Conservation (phyloP, 2,329 filamentous ascomycete species). For the Talaromyces pinophilus region DNA sequence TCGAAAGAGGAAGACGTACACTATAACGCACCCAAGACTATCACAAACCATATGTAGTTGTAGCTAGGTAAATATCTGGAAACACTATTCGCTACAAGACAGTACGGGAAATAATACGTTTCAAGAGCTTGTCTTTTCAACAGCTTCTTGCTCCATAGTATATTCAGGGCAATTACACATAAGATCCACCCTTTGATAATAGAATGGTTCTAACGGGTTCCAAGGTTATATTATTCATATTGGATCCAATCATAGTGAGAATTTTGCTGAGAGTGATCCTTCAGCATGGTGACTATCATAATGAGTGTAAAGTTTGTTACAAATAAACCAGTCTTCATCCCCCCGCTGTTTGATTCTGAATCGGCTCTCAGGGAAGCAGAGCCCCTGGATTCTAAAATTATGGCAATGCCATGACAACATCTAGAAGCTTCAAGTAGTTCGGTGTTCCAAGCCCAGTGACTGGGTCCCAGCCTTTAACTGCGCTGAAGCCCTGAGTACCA, state of each 20-base stretch:
- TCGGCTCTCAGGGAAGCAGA: background rate
- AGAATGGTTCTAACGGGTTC: background rate
- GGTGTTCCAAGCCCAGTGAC: constrained; percentile 38
- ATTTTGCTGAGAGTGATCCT: background rate
- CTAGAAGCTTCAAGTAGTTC: constrained; percentile 6
- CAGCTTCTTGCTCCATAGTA: background rate
- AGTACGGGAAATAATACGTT: background rate
- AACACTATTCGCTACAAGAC: background rate
- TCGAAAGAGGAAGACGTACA: background rate
- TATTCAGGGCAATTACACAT: background rate
- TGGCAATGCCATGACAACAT: constrained; percentile 9
- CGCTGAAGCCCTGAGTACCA: background rate
- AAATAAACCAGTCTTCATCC: background rate
- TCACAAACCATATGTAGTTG: background rate
- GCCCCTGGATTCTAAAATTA: background rate
- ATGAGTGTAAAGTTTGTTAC: background rate
- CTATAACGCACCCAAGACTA: background rate
- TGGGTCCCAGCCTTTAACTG: constrained; percentile 35
- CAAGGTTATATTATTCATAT: background rate
- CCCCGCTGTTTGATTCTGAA: background rate
- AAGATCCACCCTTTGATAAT: background rate
- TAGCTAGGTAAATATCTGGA: background rate
- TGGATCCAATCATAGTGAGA: background rate
- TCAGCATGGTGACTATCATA: background rate
- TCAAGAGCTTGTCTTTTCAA: background rate